Evolutionary conservation across 495 filamentous ascomycete genomes (phyloP).

Genomic region (Lepraria neglecta): DNA sequence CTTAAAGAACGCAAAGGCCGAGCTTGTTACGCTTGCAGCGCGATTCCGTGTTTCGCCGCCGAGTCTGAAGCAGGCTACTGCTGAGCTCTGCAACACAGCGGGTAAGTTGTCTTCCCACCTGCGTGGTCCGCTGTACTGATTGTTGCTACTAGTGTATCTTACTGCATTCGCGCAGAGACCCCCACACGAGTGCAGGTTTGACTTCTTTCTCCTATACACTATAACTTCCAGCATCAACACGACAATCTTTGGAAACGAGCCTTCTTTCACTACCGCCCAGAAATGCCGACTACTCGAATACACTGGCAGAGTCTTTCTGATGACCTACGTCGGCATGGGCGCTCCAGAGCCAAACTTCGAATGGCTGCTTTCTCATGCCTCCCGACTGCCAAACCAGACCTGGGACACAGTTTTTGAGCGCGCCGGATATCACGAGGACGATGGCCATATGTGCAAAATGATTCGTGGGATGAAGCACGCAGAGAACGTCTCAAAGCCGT

Average conservation of each 20-base stretch:
- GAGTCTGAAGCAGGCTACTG: conserved; percentile 20
- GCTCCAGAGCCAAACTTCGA: conserved; percentile 20
- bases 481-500: conserved; percentile 18
- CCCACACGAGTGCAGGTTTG: conserved; percentile 21
- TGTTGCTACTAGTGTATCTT: conserved; percentile 1
- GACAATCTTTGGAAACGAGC: conserved; percentile 14
- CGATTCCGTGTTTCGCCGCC: conserved; percentile 21
- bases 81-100: conserved; percentile 23
- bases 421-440: conserved; percentile 22
- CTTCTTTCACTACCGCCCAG: conserved; percentile 17
- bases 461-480: conserved; percentile 18
- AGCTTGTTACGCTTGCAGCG: conserved; percentile 15
- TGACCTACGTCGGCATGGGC: conserved; percentile 35
- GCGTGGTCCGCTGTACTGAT: not conserved
- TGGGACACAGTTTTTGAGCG: conserved; percentile 21
- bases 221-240: conserved; percentile 18
- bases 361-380: conserved; percentile 18
- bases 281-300: conserved; percentile 23
- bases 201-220: conserved; percentile 25
- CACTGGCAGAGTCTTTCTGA: conserved; percentile 37
- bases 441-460: conserved; percentile 26
- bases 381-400: conserved; percentile 17
- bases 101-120: conserved; percentile 1
- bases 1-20: conserved; percentile 6
- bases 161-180: conserved; percentile 16